Evolutionary conservation across 1,139 yeast species (phyloP), one percentile per base, ranked within the genome.

Genomic region (Debaryomycetaceae sp.): DNA sequence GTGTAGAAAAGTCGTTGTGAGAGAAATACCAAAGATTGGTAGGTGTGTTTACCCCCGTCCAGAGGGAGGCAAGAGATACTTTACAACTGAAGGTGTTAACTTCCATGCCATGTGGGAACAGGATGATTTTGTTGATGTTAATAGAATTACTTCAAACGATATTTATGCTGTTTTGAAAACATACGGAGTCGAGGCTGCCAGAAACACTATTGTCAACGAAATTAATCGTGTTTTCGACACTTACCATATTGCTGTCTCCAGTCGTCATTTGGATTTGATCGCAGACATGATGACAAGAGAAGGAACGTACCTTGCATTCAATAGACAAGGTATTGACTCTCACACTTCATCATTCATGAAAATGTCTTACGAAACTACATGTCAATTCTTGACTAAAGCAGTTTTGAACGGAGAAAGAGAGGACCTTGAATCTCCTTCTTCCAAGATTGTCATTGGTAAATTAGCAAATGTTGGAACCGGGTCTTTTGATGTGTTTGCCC

Each of bases 221-320:
- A 87, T 94, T 62, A 86, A 88, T 67, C 85, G 88, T 55, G 98
- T 94, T 56, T 94, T 94, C 80, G 88, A 88, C 51, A 91, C 95
- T 42, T 92, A 92, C 65, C 98, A 98, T 55, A 94, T 94, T 61
- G 73, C 91, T 47, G 98, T 94, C 47, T 87, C 95, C 44, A 71
- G 81, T 39, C 89, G 98, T 64, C 99, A 94, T 70, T 80, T 94
- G 70, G 98, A 92, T 60, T 79, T 94, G 62, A 85, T 94, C 65
- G 98, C 96, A 48, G 99, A 94, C 65, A 87, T 88, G 91, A 94
- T 94, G 99, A 94, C 99, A 4, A 81, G 98, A 63, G 98, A 92
- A 68, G 99, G 99, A 56, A 80, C 94, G 3, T 94, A 91, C 61
- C 72, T 92, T 62, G 96, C 99, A 19, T 94, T 94, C 74, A 91